phyloP scores from a whole-genome alignment of 768 basidiomycete genomes.

The Serendipita sp. region DNA sequence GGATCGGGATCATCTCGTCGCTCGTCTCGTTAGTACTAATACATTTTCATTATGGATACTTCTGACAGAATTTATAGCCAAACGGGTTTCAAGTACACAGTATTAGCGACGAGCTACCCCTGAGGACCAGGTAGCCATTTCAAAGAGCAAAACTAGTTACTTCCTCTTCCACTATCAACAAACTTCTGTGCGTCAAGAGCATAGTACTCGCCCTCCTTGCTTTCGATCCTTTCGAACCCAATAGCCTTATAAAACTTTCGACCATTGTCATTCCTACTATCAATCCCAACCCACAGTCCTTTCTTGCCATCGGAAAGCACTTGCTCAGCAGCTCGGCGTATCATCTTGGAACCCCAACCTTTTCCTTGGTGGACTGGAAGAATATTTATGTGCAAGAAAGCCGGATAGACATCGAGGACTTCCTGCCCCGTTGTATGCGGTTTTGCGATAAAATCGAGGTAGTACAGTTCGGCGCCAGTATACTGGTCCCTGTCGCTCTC shows the following conservation, averaged over 20 bases:
- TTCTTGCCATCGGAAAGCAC: conserved; percentile 27
- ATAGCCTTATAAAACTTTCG: conserved; percentile 44
- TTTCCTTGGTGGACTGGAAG: neutral
- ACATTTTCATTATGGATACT: neutral
- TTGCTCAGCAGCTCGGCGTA: conserved; percentile 14
- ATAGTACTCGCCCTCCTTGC: conserved; percentile 7
- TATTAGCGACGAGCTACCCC: too few species aligned
- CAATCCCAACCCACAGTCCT: conserved; percentile 53
- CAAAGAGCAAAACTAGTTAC: too few species aligned
- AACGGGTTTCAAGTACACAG: too few species aligned
- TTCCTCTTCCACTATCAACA: neutral
- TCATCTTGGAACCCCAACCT: conserved; percentile 4
- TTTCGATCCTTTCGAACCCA: conserved; percentile 41
- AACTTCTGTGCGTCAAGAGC: neutral
- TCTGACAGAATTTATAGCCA: neutral
- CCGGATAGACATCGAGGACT: conserved; percentile 48
- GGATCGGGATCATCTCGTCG: neutral
- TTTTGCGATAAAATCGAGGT: conserved; percentile 22
- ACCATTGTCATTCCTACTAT: conserved; percentile 45
- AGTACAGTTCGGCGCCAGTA: conserved; percentile 15
- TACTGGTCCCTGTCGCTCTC: neutral
- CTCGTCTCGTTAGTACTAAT: neutral
- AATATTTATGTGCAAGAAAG: conserved; percentile 31
- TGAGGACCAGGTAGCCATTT: too few species aligned
- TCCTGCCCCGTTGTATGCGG: conserved; percentile 30